Percentiles rank a stretch among this genome's conserved stretches.
phyloP scores from a whole-genome alignment of 108 stramenopile genomes.

The Cyclotella cryptica region DNA sequence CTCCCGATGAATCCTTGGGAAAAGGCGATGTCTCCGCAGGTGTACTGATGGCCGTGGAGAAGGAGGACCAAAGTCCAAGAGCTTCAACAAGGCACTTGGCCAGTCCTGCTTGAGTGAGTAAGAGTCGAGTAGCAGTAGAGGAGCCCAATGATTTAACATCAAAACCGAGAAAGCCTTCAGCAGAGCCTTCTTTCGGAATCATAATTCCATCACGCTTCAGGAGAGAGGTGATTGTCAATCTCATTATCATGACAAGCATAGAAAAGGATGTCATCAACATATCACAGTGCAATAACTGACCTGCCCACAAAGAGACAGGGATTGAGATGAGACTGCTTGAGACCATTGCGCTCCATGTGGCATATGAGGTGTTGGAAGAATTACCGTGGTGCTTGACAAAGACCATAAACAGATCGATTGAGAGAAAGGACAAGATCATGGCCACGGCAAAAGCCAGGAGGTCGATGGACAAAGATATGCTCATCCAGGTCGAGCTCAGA shows the following conservation, averaged over 20 bases:
- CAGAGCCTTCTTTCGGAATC: neutral
- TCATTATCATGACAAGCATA: neutral
- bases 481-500: too few species aligned
- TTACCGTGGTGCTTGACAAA: too few species aligned
- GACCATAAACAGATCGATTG: conserved; percentile 38
- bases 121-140: conserved; percentile 10
- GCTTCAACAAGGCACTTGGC: conserved; percentile 5
- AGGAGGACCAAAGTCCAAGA: neutral
- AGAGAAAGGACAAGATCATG: conserved; percentile 24
- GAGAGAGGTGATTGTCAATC: neutral
- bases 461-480: too few species aligned
- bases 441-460: too few species aligned
- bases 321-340: conserved; percentile 34
- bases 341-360: conserved; percentile 14
- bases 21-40: neutral
- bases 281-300: conserved; percentile 24
- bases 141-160: conserved; percentile 28
- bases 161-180: conserved; percentile 47
- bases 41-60: neutral
- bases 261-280: too few species aligned
- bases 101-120: conserved; percentile 49
- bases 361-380: conserved; percentile 23
- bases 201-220: neutral
- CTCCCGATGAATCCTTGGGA: conserved; percentile 12
- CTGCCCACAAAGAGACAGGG: conserved; percentile 50